Evolutionary conservation across 257 asterid species (phyloP), one percentile per base, ranked within the genome.

Genomic region (Avicennia marina): DNA sequence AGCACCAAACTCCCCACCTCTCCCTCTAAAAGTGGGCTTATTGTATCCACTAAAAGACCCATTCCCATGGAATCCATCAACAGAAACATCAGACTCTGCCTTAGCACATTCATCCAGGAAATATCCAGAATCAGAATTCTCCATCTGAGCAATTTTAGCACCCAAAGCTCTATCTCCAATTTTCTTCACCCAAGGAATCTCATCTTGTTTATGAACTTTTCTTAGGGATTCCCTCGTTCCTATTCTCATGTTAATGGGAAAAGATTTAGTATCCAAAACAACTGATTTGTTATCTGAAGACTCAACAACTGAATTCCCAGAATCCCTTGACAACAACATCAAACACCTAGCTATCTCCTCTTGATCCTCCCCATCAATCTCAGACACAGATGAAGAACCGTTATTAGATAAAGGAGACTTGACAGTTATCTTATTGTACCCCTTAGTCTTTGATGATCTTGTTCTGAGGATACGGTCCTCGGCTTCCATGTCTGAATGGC

Each of bases 241-340:
- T 6, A 24, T 40, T 61, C 66, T 78, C 84, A 69, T 83, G 50
- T 83, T 91, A 57, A 79, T 79, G 13, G 91, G 81, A 13, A 87
- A 83, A 2, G 96, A 85, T 62, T 85, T 89, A 2, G 89, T 73
- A 67, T 89, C 97, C n/a, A 86, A 60, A 51, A 89, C 82, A 33
- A 83, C 87, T 0, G 95, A 83, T 58, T 81, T 86, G 32, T 89
- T 89, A 63, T 86, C 97, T 26, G 95, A 86, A 49, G 87, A 78
- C 71, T 89, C 95, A 2, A 86, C 85, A 56, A 83, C 82, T 7
- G 91, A 83, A 76, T 76, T 73, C 18, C 88, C 81, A 20, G 69
- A 75, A 72, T 55, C 96, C 93, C 82, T 81, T 1, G 98, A 90
- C 78, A 90, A 62, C 96, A 85, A 36, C 94, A 90, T 87, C 60